Conservation (phyloP, 345 rosid species). For the Bruguiera sexangula region DNA sequence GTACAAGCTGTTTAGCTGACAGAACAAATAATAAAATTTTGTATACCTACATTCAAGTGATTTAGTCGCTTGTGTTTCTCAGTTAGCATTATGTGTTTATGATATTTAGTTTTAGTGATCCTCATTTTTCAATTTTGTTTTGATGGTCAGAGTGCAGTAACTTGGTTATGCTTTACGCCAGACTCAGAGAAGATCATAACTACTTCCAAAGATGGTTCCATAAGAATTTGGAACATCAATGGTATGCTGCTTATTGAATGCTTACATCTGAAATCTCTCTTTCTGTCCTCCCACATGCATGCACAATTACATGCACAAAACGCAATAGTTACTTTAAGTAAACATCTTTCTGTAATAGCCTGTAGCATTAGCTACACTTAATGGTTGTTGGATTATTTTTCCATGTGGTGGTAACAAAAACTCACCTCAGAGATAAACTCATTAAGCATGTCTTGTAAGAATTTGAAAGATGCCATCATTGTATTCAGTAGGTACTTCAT, state of each 20-base stretch:
- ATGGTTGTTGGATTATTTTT: background rate
- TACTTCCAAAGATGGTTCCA: conserved; percentile 87
- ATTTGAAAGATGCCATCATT: background rate
- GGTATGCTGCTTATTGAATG: conserved; percentile 34
- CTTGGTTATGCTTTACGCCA: conserved; percentile 86
- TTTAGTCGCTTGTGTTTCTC: background rate
- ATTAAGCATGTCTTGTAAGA: background rate
- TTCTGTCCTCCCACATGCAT: background rate
- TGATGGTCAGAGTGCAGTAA: conserved; percentile 82
- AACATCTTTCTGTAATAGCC: too few relatives aligned
- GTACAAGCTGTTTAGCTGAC: too few relatives aligned
- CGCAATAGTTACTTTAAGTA: too few relatives aligned
- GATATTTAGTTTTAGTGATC: conserved; percentile 12
- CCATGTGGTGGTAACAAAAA: background rate
- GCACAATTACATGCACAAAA: too few relatives aligned
- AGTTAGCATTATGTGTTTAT: background rate
- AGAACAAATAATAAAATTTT: too few relatives aligned
- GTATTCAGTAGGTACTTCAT: too few relatives aligned
- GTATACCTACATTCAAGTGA: too few relatives aligned
- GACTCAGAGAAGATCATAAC: conserved; percentile 88
- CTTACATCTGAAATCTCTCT: too few relatives aligned
- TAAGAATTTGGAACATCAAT: conserved; percentile 92
- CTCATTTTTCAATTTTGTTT: conserved; percentile 14
- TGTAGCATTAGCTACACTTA: too few relatives aligned
- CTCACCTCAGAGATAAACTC: too few relatives aligned